A percentile compares a stretch with the other conserved stretches of the same genome.
These are phyloP conservation scores for Scleromitrula shiraiana DNA, from an alignment of 2,329 filamentous ascomycete genomes.

Conservation along the genomic window DNA sequence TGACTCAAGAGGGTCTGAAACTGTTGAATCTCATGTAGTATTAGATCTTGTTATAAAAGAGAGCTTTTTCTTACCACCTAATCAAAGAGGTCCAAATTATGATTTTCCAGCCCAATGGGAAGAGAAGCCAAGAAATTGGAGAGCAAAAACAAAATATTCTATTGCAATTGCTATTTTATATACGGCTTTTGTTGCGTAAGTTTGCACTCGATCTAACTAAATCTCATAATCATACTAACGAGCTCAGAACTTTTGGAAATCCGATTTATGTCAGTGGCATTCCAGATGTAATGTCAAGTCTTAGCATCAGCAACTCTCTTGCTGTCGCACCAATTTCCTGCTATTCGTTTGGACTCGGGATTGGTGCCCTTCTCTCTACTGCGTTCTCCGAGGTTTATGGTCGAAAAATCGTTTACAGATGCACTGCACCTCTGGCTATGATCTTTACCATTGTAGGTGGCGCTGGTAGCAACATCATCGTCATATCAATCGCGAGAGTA, in stretches of 20 bases:
- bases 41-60: no score
- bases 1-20: no score
- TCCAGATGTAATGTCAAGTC: constrained; percentile 2
- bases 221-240: not conserved
- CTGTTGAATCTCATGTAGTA: no score
- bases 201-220: not conserved
- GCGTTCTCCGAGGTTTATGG: constrained; percentile 11
- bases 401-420: constrained; percentile 6
- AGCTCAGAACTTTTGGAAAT: constrained; percentile 7
- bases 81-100: no score
- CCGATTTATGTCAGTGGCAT: constrained; percentile 9
- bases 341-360: constrained; percentile 11
- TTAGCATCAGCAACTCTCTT: constrained; percentile 1
- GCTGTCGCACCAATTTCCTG: constrained; percentile 10
- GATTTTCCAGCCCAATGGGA: no score
- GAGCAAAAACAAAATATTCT: not conserved
- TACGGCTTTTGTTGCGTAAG: constrained; percentile 6
- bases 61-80: no score
- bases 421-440: constrained; percentile 8
- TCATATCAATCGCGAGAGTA: constrained; percentile 5
- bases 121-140: not conserved
- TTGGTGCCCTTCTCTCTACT: constrained; percentile 10
- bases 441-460: constrained; percentile 11
- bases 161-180: constrained; percentile 2
- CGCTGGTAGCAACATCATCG: not conserved